Base-by-base conservation (phyloP, 2,329 filamentous ascomycete genomes). In the Diplodia corticola region DNA sequence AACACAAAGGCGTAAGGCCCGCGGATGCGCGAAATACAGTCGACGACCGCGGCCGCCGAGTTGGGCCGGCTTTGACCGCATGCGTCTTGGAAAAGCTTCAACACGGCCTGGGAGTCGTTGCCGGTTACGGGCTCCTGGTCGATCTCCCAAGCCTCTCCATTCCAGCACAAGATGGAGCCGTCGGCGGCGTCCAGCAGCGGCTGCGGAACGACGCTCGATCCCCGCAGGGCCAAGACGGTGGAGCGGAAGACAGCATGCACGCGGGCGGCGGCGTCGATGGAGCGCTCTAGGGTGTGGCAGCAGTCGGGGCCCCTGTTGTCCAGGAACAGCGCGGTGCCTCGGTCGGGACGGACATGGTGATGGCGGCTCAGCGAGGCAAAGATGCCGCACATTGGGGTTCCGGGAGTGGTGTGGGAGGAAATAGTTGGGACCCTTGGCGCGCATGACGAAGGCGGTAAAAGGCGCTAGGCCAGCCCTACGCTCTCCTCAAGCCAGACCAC, bases 1-100 rank as follows among this genome's bases (percentile, higher is more conserved):
- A 90, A 97, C 5, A 94, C 86, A 77, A 98, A 95, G 1, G 94
- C 91, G 80, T 95, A 98, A 0, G 95, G 94, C 0, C 95, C 95
- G 37, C 71, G 68, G 22, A 78, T 73, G 2, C 68, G 67, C 1
- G 73, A 72, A 0, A 80, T 68, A 12, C 75, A 66, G 6, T 67
- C 20, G 4, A 75, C 59, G 1, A 75, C 69, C 12, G 63, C 54
- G 10, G 22, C 5, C 20, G 55, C n/a, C 12, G 44, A 13, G 28
- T 63, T 48, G 44, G 54, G n/a, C 22, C 17, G 28, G 9, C 1
- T 24, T 24, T 12, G 50, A 26, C n/a, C 20, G 30, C 66, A 71
- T 5, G 71, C 71, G 17, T 71, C 61, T 4, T 83, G 73, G 55
- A 97, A 81, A 44, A 85, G 73, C 37, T 82, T 73, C 73, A 94